Evolutionary conservation across 177 flowering plant genomes (phyloP).

Genomic region (Tripterygium wilfordii): DNA sequence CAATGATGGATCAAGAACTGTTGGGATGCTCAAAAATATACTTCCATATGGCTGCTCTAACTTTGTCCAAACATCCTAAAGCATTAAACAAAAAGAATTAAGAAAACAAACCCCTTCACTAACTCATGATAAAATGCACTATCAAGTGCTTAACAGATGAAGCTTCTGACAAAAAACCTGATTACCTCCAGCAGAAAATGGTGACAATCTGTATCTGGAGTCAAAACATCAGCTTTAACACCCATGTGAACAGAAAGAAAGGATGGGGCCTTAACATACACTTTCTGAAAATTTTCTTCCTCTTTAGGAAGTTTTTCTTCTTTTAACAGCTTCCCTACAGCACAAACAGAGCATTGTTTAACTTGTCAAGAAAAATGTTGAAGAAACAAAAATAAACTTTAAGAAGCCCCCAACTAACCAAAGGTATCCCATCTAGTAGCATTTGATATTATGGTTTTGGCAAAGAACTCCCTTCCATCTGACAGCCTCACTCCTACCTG

Average conservation of each 20-base stretch:
- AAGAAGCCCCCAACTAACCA: conserved; percentile 64
- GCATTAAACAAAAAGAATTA: conserved; percentile 3
- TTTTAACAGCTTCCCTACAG: conserved; percentile 75
- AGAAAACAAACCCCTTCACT: conserved; percentile 1
- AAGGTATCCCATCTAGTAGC: conserved; percentile 99
- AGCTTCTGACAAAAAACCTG: conserved; percentile 4
- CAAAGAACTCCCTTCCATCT: conserved; percentile 80
- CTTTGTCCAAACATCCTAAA: conserved; percentile 68
- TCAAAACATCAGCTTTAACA: conserved; percentile 79
- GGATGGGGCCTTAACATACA: conserved; percentile 94
- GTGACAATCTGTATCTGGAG: conserved; percentile 93
- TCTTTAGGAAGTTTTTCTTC: conserved; percentile 75
- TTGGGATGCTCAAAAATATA: conserved; percentile 95
- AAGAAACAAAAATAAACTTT: too few species aligned
- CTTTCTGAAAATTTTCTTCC: conserved; percentile 75
- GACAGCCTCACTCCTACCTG: conserved; percentile 91
- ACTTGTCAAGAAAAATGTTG: too few species aligned
- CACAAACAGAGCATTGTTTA: too few species aligned
- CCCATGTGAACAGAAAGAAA: conserved; percentile 98
- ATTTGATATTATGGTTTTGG: conserved; percentile 85
- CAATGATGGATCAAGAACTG: conserved; percentile 82
- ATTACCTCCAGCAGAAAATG: conserved; percentile 94
- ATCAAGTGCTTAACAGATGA: conserved; percentile 2
- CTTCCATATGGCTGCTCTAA: conserved; percentile 92
- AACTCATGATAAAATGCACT: not conserved